These are phyloP conservation scores for Euphorbia peplus DNA, from an alignment of 345 rosid species.

Conservation along the genomic window DNA sequence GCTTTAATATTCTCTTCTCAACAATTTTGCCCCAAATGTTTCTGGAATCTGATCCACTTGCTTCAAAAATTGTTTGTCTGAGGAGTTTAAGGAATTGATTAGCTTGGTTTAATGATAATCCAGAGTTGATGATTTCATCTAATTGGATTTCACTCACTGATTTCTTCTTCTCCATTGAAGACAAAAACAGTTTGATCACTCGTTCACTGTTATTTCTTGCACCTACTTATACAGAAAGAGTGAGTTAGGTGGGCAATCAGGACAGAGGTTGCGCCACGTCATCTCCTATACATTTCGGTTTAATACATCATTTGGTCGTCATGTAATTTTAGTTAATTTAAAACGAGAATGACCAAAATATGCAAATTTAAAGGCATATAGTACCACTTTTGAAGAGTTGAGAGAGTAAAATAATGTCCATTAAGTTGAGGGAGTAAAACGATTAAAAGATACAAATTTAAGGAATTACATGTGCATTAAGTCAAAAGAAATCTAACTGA, in stretches of 20 bases:
- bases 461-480: no score
- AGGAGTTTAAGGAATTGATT: constrained; percentile 32
- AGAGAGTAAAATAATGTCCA: no score
- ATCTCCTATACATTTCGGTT: no score
- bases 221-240: no score
- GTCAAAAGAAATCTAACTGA: no score
- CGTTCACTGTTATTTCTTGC: not conserved
- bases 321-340: no score
- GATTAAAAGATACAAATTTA: no score
- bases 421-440: no score
- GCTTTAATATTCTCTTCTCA: constrained; percentile 45
- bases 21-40: constrained; percentile 62
- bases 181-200: constrained; percentile 21
- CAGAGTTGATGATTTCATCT: constrained; percentile 49
- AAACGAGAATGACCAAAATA: no score
- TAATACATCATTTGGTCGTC: no score
- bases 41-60: constrained; percentile 39
- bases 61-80: constrained; percentile 25
- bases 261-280: not conserved
- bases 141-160: constrained; percentile 40
- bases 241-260: not conserved
- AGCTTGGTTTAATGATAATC: constrained; percentile 47
- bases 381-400: no score
- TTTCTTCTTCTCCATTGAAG: constrained; percentile 21
- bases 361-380: no score